Conservation (phyloP, 768 basidiomycete species). For the Phallus indusiatus region DNA sequence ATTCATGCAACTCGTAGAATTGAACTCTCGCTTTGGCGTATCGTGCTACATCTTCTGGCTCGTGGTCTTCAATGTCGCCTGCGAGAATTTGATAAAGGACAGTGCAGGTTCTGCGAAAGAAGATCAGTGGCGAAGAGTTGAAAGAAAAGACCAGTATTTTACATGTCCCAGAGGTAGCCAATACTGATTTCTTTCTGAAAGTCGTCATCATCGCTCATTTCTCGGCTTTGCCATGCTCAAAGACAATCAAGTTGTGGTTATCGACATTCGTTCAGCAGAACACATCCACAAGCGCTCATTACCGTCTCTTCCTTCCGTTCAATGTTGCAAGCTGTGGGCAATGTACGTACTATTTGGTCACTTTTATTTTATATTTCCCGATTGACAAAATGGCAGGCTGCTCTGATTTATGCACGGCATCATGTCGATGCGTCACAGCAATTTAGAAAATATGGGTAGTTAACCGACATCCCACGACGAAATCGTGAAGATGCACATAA, state of each 20-base stretch:
- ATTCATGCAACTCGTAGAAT: conserved; percentile 46
- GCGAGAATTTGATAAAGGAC: conserved; percentile 52
- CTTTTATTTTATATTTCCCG: neutral
- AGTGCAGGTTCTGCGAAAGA: conserved; percentile 43
- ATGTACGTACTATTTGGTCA: conserved; percentile 37
- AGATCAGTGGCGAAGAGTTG: too few species aligned
- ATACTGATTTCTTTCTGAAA: too few species aligned
- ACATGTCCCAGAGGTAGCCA: too few species aligned
- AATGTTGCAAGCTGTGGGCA: conserved; percentile 85
- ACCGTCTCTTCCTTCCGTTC: neutral
- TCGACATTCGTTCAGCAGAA: too few species aligned
- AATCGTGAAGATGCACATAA: too few species aligned
- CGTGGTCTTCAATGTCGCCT: conserved; percentile 49
- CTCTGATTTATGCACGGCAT: conserved; percentile 93
- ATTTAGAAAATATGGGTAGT: too few species aligned
- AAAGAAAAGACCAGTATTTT: too few species aligned
- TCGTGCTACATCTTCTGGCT: conserved; percentile 47
- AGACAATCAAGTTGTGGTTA: too few species aligned
- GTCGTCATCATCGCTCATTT: too few species aligned
- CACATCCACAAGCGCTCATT: too few species aligned
- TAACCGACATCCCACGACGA: too few species aligned
- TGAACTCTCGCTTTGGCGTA: conserved; percentile 46
- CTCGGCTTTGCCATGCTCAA: too few species aligned
- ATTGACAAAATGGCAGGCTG: conserved; percentile 61
- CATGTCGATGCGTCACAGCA: conserved; percentile 88